Percentiles rank a stretch among this genome's conserved stretches.
These are phyloP conservation scores for Arabidopsis lyrata DNA, from an alignment of 441 rosid species.

Conservation along the genomic window DNA sequence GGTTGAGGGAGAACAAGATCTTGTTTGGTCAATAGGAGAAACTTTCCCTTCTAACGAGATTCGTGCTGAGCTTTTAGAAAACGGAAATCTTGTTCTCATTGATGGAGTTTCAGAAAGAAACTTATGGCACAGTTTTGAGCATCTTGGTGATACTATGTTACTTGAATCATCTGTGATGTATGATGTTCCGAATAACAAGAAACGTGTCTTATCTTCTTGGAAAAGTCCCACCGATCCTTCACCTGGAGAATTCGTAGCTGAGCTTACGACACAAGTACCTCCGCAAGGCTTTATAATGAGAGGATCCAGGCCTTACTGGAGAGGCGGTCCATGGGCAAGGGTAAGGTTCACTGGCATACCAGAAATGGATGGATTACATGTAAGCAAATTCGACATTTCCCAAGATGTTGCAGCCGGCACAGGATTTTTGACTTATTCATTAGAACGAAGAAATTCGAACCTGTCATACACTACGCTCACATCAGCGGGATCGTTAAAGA, in stretches of 20 bases:
- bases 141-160: conserved; percentile 50
- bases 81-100: conserved; percentile 46
- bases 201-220: conserved; percentile 48
- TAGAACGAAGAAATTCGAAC: conserved; percentile 13
- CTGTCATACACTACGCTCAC: background rate
- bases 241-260: conserved; percentile 41
- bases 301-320: conserved; percentile 43
- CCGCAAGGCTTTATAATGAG: conserved; percentile 45
- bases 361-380: background rate
- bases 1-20: conserved; percentile 34
- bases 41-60: conserved; percentile 32
- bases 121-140: conserved; percentile 50
- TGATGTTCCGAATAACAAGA: conserved; percentile 36
- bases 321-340: conserved; percentile 56
- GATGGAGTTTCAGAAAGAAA: conserved; percentile 29
- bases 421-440: conserved; percentile 6
- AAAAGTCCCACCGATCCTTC: conserved; percentile 48
- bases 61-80: conserved; percentile 41
- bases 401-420: conserved; percentile 23
- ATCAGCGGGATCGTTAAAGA: conserved; percentile 14
- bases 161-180: conserved; percentile 42
- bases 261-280: conserved; percentile 39
- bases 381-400: background rate
- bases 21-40: conserved; percentile 46
- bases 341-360: conserved; percentile 43